Evolutionary conservation across 345 rosid species (phyloP), one percentile per base, ranked within the genome.

Genomic region (Turritis glabra): DNA sequence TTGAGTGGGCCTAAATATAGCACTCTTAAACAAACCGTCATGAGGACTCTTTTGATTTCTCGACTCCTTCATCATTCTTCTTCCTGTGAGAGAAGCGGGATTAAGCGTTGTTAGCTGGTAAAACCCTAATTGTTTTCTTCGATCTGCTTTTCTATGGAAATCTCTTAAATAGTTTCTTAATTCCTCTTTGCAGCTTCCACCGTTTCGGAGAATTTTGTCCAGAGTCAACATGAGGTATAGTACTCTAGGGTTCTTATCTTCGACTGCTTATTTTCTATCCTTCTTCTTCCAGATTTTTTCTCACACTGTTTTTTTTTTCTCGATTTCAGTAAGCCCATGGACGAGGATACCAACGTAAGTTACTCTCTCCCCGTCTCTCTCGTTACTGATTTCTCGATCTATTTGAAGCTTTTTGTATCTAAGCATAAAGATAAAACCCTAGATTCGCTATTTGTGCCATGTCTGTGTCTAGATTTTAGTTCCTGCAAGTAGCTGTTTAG

Each of bases 251-350:
- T 76, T 69, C 59, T 55, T 57, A 50, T 7, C n/a, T 30, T 44
- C 56, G 64, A 15, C 58, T 79, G 0, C 52, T 50, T 10, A 66
- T 71, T 12, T 44, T 48, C n/a, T 46, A 3, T 9, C 5, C 2
- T 12, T 26, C 14, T 25, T 44, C 11, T 18, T 54, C 43, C 0
- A 14, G 29, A 44, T 8, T 11, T 17, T 21, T 11, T 35, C 62
- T 64, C 4, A 64, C 72, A 18, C 25, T 25, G 12, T 33, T 51
- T 41, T 48, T 38, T 26, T 54, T 71, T 67, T 46, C 29, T 27
- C 5, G 26, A 60, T 56, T 79, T 64, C 87, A 88, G 96, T 72
- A 77, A 81, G 64, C 83, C 91, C n/a, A 88, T 88, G 96, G 96
- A 88, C 38, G 96, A 87, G 44, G 96, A 90, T 69, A 75, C 69